A percentile compares a stretch with the other conserved stretches of the same genome.
phyloP scores from a whole-genome alignment of 495 filamentous ascomycete species.

The Aspergillus steynii region DNA sequence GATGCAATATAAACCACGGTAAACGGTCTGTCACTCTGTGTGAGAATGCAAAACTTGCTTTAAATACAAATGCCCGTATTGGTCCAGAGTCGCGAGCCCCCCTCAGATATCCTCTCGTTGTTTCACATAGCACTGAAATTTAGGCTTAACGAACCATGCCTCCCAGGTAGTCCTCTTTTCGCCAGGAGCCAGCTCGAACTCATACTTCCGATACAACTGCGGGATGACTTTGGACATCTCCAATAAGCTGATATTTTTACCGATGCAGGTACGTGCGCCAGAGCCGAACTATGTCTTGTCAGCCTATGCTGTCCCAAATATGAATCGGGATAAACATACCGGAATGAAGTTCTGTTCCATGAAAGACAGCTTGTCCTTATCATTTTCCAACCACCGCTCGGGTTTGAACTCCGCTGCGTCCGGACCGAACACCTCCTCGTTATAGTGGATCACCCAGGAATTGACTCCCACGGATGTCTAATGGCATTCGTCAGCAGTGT shows the following conservation, averaged over 20 bases:
- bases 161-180: slow-evolving; percentile 3
- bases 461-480: slow-evolving; percentile 56
- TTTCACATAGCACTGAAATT: slow-evolving; percentile 1
- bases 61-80: no score
- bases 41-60: no score
- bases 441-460: slow-evolving; percentile 63
- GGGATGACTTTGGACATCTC: slow-evolving; percentile 35
- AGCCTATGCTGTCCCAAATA: background rate
- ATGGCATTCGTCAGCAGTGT: background rate
- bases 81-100: no score
- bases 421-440: slow-evolving; percentile 57
- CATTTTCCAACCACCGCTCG: slow-evolving; percentile 56
- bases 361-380: slow-evolving; percentile 1
- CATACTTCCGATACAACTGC: slow-evolving; percentile 31
- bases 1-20: no score
- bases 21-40: no score
- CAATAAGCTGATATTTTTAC: slow-evolving; percentile 37
- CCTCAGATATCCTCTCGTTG: no score
- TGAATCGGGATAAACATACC: background rate
- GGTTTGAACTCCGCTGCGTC: slow-evolving; percentile 58
- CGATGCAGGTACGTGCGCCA: slow-evolving; percentile 35
- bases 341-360: slow-evolving; percentile 13
- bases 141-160: slow-evolving; percentile 35
- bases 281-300: slow-evolving; percentile 28
- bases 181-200: slow-evolving; percentile 28